A percentile compares a stretch with the other conserved stretches of the same genome.
These are phyloP conservation scores for Allantophomopsis cytisporea DNA, from an alignment of 2,329 filamentous ascomycete species.

Conservation along the genomic window DNA sequence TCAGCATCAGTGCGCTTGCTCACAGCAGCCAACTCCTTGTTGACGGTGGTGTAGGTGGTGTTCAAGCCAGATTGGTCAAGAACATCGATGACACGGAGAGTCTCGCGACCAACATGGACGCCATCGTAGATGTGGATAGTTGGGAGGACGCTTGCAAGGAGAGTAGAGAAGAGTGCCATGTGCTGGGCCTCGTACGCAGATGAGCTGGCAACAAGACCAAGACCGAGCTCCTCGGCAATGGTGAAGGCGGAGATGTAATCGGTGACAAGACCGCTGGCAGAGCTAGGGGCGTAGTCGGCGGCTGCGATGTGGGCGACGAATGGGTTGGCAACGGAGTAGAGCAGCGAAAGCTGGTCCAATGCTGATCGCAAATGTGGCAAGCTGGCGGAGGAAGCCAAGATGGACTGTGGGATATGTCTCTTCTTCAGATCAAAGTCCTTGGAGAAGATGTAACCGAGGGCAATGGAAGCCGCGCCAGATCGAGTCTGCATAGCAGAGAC, in stretches of 20 bases:
- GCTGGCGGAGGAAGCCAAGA: slow-evolving; percentile 75
- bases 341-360: slow-evolving; percentile 79
- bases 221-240: slow-evolving; percentile 77
- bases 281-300: slow-evolving; percentile 62
- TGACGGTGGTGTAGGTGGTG: slow-evolving; percentile 53
- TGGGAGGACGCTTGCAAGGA: slow-evolving; percentile 67
- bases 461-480: slow-evolving; percentile 77
- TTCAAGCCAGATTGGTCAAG: slow-evolving; percentile 58
- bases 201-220: slow-evolving; percentile 72
- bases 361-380: slow-evolving; percentile 69
- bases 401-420: slow-evolving; percentile 80
- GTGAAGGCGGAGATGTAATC: slow-evolving; percentile 76
- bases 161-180: slow-evolving; percentile 79
- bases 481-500: slow-evolving; percentile 77
- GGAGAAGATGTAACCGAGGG: slow-evolving; percentile 94
- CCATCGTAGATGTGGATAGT: slow-evolving; percentile 84
- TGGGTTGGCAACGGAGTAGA: slow-evolving; percentile 85
- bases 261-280: slow-evolving; percentile 58
- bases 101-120: slow-evolving; percentile 70
- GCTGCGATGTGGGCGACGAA: slow-evolving; percentile 89
- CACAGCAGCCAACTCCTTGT: slow-evolving; percentile 44
- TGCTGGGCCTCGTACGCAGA: slow-evolving; percentile 90
- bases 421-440: slow-evolving; percentile 90
- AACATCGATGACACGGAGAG: slow-evolving; percentile 69
- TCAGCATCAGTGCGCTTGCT: slow-evolving; percentile 61